These are phyloP conservation scores for Nevesoporus exiguus DNA, from an alignment of 768 basidiomycete genomes.

Conservation along the genomic window DNA sequence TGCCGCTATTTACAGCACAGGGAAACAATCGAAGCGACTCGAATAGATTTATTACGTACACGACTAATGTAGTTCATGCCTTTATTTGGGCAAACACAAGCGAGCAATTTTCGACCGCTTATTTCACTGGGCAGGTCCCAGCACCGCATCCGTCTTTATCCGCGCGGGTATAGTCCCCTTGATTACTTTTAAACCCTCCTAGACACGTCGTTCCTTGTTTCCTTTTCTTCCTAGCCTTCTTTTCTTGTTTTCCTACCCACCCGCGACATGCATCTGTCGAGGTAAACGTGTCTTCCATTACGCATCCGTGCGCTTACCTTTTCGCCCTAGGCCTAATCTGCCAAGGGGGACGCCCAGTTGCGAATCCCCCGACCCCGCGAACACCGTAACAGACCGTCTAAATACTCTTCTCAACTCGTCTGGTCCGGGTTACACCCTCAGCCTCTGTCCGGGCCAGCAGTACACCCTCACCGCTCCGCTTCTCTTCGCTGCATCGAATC, in stretches of 20 bases:
- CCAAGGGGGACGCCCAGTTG: conserved; percentile 17
- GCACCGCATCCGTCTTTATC: neutral
- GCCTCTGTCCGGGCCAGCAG: conserved; percentile 57
- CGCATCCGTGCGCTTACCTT: conserved; percentile 1
- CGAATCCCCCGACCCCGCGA: conserved; percentile 51
- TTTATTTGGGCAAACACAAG: too few relatives aligned
- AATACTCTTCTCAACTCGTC: conserved; percentile 63
- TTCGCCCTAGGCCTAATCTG: conserved; percentile 1
- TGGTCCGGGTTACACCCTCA: conserved; percentile 62
- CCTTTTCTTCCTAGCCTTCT: neutral
- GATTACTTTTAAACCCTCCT: too few relatives aligned
- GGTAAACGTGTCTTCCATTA: conserved; percentile 5
- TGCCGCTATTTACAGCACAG: neutral
- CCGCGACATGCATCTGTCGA: conserved; percentile 11
- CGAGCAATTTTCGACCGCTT: neutral
- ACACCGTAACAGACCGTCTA: conserved; percentile 60
- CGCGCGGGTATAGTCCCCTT: neutral
- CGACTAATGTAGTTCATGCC: too few relatives aligned
- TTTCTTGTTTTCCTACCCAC: neutral
- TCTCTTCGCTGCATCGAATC: conserved; percentile 58
- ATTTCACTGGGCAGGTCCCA: too few relatives aligned
- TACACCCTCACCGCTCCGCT: conserved; percentile 69
- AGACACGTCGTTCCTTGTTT: neutral
- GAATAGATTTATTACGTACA: too few relatives aligned
- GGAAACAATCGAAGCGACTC: neutral